Percentiles rank a stretch among this genome's conserved stretches.
Conservation (phyloP, 495 filamentous ascomycete species). For the Lasiosphaeria ovina region DNA sequence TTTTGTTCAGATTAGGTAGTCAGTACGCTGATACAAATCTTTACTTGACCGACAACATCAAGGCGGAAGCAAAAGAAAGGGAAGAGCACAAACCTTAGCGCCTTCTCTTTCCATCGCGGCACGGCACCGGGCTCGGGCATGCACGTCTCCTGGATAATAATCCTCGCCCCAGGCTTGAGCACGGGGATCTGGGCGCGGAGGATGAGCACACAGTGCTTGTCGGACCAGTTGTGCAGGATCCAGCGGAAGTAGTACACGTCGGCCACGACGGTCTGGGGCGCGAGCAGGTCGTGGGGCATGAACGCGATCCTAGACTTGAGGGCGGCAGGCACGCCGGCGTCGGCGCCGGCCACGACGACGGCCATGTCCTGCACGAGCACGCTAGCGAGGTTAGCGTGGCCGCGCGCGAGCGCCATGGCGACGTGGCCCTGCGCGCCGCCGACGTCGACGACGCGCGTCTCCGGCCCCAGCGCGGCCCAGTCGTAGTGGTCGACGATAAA, state of each 20-base stretch:
- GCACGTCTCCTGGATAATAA: constrained; percentile 41
- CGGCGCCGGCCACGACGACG: constrained; percentile 28
- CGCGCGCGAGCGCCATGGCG: constrained; percentile 13
- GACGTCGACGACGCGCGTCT: constrained; percentile 33
- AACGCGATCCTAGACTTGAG: constrained; percentile 30
- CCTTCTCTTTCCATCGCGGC: neutral
- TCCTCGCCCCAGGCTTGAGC: constrained; percentile 33
- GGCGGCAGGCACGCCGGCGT: constrained; percentile 6
- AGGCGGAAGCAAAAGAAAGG: neutral
- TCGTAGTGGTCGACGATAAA: constrained; percentile 21
- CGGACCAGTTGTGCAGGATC: constrained; percentile 53
- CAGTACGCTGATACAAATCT: no score
- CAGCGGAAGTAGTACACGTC: constrained; percentile 54
- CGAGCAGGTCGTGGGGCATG: constrained; percentile 49
- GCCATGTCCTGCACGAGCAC: constrained; percentile 30
- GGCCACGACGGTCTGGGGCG: constrained; percentile 41
- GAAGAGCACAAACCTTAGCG: neutral
- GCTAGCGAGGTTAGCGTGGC: constrained; percentile 9
- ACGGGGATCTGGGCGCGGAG: constrained; percentile 38
- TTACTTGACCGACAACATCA: neutral
- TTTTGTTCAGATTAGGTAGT: neutral
- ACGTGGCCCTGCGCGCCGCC: constrained; percentile 22
- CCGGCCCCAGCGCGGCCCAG: constrained; percentile 14
- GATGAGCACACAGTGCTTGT: constrained; percentile 41
- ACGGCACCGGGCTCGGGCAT: neutral